Evolutionary conservation across 2,329 filamentous ascomycete genomes (phyloP), one percentile per base, ranked within the genome.

Genomic region (Aspergillus pseudonomiae): DNA sequence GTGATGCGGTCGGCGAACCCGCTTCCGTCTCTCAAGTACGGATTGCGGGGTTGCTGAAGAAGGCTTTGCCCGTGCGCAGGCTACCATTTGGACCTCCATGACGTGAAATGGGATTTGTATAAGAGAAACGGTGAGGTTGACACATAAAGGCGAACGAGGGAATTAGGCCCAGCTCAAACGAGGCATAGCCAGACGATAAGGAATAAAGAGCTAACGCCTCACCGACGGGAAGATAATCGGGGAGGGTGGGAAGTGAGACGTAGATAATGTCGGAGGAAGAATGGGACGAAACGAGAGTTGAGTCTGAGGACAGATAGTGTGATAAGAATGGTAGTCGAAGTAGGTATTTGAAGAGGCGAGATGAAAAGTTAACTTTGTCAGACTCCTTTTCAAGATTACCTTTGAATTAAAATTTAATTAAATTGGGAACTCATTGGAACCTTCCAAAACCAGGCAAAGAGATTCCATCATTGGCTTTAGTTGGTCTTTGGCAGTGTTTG

Each of bases 1-100:
- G 52, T 78, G 77, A 67, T 79, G 78, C 78, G 78, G 79, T 69
- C 74, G 70, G 30, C 75, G 75, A 55, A 76, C 73, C 60, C 75
- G 74, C 63, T 76, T 77, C 52, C 71, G 69, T 19, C 69, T 69
- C 54, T 72, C 67, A 56, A 68, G 65, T 55, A 60, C 63, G 34
- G 61, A 45, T 55, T 64, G 65, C 55, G 67, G 54, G 50, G 45
- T 57, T 11, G 69, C 45, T 34, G 66, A 56, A 48, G 68, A 63
- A 60, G 65, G 63, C 32, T 65, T 65, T 45, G 61, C 59, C 53
- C 64, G 63, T 36, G 67, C 62, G 50, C 57, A 68, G 55, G 68
- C 67, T 60, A 70, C 67, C 53, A 65, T 71, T 67, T 61, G 72
- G 64, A 70, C 70, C 67, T 75, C 71, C 73, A 75, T 74, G 67